Conservation (phyloP, 179 eudicot genomes). For the Amaranthus tricolor region DNA sequence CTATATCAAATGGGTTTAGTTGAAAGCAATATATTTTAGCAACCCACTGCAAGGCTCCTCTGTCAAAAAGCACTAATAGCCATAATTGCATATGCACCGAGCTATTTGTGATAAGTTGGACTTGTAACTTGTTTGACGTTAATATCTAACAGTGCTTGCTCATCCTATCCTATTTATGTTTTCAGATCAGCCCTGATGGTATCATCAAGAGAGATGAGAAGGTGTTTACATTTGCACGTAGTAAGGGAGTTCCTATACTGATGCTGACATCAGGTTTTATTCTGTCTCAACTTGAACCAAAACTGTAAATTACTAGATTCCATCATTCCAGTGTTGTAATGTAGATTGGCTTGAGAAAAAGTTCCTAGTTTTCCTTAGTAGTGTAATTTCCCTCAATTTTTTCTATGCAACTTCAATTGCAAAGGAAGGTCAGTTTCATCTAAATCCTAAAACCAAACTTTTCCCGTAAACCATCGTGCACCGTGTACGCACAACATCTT, state of each 20-base stretch:
- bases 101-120: too few species aligned
- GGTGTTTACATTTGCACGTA: conserved; percentile 78
- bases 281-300: conserved; percentile 6
- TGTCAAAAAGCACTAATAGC: too few species aligned
- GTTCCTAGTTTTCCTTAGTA: too few species aligned
- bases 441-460: neutral
- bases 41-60: too few species aligned
- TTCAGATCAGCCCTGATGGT: conserved; percentile 90
- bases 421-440: neutral
- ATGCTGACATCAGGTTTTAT: conserved; percentile 91
- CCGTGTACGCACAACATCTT: neutral
- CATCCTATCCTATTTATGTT: neutral
- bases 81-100: too few species aligned
- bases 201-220: conserved; percentile 72
- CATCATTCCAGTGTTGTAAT: too few species aligned
- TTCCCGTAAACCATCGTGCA: neutral
- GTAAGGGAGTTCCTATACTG: conserved; percentile 61
- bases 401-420: neutral
- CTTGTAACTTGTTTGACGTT: neutral
- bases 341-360: too few species aligned
- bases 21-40: too few species aligned
- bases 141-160: neutral
- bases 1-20: too few species aligned
- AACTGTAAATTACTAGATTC: neutral
- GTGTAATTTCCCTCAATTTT: neutral